Evolutionary conservation across 192 early-diverging fungal species (phyloP).

Genomic region (Coemansia furcata): DNA sequence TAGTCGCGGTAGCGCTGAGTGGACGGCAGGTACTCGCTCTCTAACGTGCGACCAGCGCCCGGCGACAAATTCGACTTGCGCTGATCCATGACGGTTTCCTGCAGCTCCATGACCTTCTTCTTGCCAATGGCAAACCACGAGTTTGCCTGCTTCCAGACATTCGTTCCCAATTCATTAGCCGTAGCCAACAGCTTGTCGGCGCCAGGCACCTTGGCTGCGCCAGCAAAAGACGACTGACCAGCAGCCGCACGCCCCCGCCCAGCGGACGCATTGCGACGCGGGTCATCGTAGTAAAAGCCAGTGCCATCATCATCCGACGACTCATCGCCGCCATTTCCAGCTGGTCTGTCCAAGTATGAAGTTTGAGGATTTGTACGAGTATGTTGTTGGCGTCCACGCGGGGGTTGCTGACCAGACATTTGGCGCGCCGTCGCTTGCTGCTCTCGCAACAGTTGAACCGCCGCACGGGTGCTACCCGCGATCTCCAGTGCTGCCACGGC

Average conservation of each 20-base stretch:
- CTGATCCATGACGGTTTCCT: conserved; percentile 45
- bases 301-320: conserved; percentile 21
- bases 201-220: conserved; percentile 4
- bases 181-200: conserved; percentile 43
- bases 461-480: conserved; percentile 61
- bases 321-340: not conserved
- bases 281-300: conserved; percentile 14
- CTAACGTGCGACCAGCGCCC: not conserved
- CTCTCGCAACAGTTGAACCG: conserved; percentile 48
- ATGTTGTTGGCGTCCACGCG: conserved; percentile 3
- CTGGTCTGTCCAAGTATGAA: conserved; percentile 11
- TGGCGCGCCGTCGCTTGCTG: conserved; percentile 23
- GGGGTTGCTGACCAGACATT: conserved; percentile 3
- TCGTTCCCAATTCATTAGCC: conserved; percentile 49
- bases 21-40: conserved; percentile 6
- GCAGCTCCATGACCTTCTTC: conserved; percentile 50
- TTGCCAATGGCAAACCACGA: conserved; percentile 55
- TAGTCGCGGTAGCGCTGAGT: conserved; percentile 29
- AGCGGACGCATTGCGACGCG: not conserved
- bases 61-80: conserved; percentile 3
- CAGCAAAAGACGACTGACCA: not conserved
- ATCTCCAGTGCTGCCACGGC: conserved; percentile 69
- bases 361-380: not conserved
- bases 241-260: not conserved
- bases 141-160: conserved; percentile 52